Evolutionary conservation across 2,329 filamentous ascomycete genomes (phyloP).

Genomic region (Colletotrichum euphorbiae): DNA sequence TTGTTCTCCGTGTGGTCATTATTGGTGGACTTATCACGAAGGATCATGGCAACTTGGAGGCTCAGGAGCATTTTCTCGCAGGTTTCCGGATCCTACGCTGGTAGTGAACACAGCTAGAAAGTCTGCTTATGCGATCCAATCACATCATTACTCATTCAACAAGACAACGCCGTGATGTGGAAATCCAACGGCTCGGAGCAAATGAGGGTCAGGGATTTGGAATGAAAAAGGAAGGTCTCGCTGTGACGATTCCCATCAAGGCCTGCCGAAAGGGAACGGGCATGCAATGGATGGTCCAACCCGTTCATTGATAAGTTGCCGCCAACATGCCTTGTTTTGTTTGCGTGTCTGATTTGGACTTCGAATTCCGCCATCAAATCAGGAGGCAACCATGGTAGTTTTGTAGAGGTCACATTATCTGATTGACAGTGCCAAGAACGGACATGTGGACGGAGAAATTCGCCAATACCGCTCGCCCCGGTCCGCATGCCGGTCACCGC

Average conservation of each 20-base stretch:
- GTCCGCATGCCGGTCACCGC: constrained; percentile 16
- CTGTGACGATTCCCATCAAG: background rate
- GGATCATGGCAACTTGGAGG: background rate
- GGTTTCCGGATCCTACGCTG: constrained; percentile 26
- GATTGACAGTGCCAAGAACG: constrained; percentile 29
- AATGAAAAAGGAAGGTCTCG: background rate
- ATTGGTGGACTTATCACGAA: constrained; percentile 22
- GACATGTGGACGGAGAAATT: constrained; percentile 36
- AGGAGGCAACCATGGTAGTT: background rate
- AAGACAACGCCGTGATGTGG: background rate
- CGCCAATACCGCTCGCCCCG: constrained; percentile 11
- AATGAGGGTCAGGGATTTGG: background rate
- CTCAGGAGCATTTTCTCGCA: background rate
- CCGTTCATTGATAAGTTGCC: background rate
- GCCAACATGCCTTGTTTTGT: background rate
- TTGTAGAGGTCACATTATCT: constrained; percentile 15
- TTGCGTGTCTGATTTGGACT: background rate
- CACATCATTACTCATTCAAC: background rate
- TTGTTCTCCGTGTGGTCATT: background rate
- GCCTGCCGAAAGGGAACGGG: background rate
- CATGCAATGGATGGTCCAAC: too few species aligned
- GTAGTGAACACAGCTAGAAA: background rate
- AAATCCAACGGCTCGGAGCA: background rate
- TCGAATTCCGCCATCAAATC: constrained; percentile 16
- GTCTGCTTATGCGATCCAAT: too few species aligned